Base-by-base conservation (phyloP, 1,139 yeast species). In the Komagataea norvegica region DNA sequence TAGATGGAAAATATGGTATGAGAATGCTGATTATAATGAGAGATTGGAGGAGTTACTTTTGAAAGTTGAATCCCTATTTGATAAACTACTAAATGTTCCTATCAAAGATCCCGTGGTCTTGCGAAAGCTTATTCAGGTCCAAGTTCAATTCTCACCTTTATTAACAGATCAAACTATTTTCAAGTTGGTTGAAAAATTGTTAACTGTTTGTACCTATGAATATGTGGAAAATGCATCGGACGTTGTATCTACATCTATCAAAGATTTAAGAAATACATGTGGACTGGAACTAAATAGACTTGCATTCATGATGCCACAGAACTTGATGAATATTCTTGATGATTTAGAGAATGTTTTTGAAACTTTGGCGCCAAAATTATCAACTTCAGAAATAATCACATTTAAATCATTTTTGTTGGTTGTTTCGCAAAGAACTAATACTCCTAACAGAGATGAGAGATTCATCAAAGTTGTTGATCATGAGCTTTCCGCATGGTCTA, bases 1-100 rank as follows among this genome's bases (percentile, higher is more conserved):
- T n/a, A 74, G 99, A 54, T 91, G 98, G 97, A 79, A 88, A 53
- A 81, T 88, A 21, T 89, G 96, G 96, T 88, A 87, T 54, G 67
- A 65, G 4, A 55, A 57, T 33, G 70, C 67, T 18, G 93, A 86
- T 53, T 77, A 77, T 47, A 77, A 76, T 26, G 68, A 65, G 14
- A 73, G 75, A 26, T 71, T 79, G 42, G 72, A 66, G 33, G 64
- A 72, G 19, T 68, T 91, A 32, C 70, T 81, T 43, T 65, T 67
- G 9, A 72, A 82, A 43, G 81, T 88, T 18, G 93, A 87, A 54
- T 72, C 71, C 20, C 71, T 93, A 54, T 88, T 96, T 36, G 82
- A 81, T 45, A 75, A 87, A 48, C 65, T 91, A 43, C 66, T 89
- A 41, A 82, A 80, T 18, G 74, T 91, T 73, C 76, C 79, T 43